Evolutionary conservation across 1,284 basidiomycete genomes (phyloP).

Genomic region (Cryptococcus hybrid): DNA sequence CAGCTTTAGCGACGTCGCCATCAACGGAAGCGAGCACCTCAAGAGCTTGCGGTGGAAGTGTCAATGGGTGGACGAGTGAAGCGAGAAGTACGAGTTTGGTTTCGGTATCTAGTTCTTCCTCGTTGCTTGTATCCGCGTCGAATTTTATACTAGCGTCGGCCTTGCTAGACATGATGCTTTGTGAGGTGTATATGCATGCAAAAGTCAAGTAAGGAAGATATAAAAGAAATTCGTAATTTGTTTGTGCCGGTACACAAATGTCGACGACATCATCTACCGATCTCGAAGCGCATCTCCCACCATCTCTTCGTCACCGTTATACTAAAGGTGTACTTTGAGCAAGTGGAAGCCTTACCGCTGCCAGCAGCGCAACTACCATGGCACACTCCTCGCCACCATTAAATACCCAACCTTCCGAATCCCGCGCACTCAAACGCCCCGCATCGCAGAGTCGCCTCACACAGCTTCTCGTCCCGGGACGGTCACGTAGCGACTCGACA

Average conservation of each 20-base stretch:
- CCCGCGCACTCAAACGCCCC: slow-evolving; percentile 17
- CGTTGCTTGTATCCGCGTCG: neutral
- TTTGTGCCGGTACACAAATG: neutral
- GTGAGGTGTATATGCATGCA: neutral
- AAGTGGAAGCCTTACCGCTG: no score
- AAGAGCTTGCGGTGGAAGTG: slow-evolving; percentile 46
- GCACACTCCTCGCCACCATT: neutral
- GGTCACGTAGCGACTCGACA: slow-evolving; percentile 34
- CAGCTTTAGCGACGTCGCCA: slow-evolving; percentile 63
- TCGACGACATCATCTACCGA: neutral
- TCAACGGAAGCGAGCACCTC: slow-evolving; percentile 61
- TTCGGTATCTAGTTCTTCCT: slow-evolving; percentile 21
- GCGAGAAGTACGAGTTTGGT: slow-evolving; percentile 39
- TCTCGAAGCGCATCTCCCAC: neutral
- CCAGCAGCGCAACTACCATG: neutral
- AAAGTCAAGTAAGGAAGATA: neutral
- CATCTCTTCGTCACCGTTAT: no score
- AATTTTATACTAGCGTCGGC: neutral
- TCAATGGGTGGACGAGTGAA: slow-evolving; percentile 40
- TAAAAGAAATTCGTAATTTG: neutral
- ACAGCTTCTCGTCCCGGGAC: slow-evolving; percentile 38
- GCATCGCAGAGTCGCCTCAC: slow-evolving; percentile 36
- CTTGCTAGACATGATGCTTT: neutral
- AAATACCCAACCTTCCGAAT: neutral
- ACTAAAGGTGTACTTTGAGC: no score